These are phyloP conservation scores for Kazachstania taianensis DNA, from an alignment of 805 yeast species.

Conservation along the genomic window DNA sequence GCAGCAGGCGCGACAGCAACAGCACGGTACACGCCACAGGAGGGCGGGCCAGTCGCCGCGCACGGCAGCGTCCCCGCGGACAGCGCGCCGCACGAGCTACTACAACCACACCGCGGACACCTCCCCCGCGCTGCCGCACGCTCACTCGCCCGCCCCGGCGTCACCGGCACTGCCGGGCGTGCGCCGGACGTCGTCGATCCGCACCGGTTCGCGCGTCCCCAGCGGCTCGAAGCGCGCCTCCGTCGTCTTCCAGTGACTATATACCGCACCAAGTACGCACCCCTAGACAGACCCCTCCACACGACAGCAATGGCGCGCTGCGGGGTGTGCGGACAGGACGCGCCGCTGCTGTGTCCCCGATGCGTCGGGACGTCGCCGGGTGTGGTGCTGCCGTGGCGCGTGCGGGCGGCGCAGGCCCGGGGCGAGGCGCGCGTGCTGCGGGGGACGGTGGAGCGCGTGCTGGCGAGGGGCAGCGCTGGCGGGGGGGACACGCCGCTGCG, in stretches of 20 bases:
- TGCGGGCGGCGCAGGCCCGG: constrained; percentile 5
- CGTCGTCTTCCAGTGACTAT: no score
- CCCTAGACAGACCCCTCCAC: not conserved
- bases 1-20: not conserved
- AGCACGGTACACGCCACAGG: not conserved
- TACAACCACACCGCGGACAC: no score
- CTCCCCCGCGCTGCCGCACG: no score
- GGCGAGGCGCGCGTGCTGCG: not conserved
- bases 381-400: constrained; percentile 11
- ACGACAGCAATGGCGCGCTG: not conserved
- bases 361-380: constrained; percentile 20
- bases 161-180: constrained; percentile 1
- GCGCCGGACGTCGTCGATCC: not conserved
- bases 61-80: no score
- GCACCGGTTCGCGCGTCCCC: no score
- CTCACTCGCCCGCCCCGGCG: no score
- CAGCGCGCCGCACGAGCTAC: no score
- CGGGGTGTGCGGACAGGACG: not conserved
- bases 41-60: not conserved
- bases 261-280: not conserved
- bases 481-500: not conserved
- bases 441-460: not conserved
- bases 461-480: not conserved
- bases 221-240: no score
- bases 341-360: constrained; percentile 14